These are phyloP conservation scores for Plasmodium relictum DNA, from an alignment of 169 alveolate species.

Conservation along the genomic window DNA sequence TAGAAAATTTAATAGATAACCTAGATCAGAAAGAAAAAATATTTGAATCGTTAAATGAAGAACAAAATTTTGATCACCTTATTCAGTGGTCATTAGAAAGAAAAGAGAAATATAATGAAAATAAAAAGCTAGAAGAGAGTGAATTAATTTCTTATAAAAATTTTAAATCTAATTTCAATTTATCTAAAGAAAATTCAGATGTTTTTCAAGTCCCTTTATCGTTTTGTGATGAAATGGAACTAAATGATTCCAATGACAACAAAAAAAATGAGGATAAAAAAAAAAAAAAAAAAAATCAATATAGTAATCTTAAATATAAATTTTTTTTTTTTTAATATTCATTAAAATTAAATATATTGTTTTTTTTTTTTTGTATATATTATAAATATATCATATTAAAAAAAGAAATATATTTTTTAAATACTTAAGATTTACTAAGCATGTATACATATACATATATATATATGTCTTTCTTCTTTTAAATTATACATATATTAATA, in stretches of 20 bases:
- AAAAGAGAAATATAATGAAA: slow-evolving; percentile 56
- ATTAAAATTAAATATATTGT: background rate
- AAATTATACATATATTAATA: background rate
- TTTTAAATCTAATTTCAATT: slow-evolving; percentile 3
- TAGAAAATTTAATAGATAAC: slow-evolving; percentile 44
- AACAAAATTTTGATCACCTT: slow-evolving; percentile 42
- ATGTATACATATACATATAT: background rate
- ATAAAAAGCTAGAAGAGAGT: slow-evolving; percentile 26
- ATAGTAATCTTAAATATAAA: background rate
- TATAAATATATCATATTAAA: background rate
- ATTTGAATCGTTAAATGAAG: slow-evolving; percentile 48
- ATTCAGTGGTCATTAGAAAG: slow-evolving; percentile 70
- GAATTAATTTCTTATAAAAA: slow-evolving; percentile 15
- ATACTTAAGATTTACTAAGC: background rate
- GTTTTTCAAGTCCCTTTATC: background rate
- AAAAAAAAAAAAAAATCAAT: slow-evolving; percentile 1
- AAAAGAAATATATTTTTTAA: background rate
- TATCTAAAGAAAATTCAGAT: slow-evolving; percentile 2
- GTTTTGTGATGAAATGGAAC: slow-evolving; percentile 20
- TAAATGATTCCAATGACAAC: background rate
- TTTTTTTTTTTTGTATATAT: background rate
- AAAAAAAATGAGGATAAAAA: background rate
- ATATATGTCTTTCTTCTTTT: background rate
- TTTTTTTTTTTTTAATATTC: too few relatives aligned
- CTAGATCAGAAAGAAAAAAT: slow-evolving; percentile 59